Evolutionary conservation across 495 filamentous ascomycete genomes (phyloP), one percentile per base, ranked within the genome.

Genomic region (Aspergillus egyptiacus): DNA sequence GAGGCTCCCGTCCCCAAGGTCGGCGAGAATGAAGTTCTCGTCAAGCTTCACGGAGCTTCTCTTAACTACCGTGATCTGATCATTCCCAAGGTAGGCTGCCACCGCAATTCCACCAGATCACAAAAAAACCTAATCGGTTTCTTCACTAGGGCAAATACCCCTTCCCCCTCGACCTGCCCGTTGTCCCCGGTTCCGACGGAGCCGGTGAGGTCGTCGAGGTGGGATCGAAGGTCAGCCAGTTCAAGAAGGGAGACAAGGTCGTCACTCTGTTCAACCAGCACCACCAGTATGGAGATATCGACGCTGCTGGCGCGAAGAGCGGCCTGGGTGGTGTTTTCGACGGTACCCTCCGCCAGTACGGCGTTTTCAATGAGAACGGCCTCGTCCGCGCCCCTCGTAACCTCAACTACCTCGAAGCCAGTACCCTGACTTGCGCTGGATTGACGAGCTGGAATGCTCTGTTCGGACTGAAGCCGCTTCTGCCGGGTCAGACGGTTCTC

Each of bases 21-120:
- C 5, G 82, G 82, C 34, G 84, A 87, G 30, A 76, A 77, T 43
- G 84, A 89, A 30, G 83, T 89, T 2, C 71, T 91, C n/a, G 81
- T 95, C 57, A 83, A 83, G 66, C 69, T 91, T 11, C 72, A 82
- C 46, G 86, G 77, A 17, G 84, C 80, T 1, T 89, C 89, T 2
- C 71, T 95, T 46, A 94, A 95, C 64, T 95, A 85, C 67, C 80
- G 89, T 44, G 89, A 93, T 58, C 67, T 91, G 41, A 76, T 86
- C 52, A 90, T 95, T 54, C 79, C 85, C 5, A 75, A 75, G 72
- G 82, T 79, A 63, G 15, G 51, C 32, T 33, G 9, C 19, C n/a
- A n/a, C n/a, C n/a, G n/a, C n/a, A n/a, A n/a, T n/a, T n/a, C 13
- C n/a, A 6, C n/a, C 4, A 1, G 3, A n/a, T 31, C 15, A 15